These are phyloP conservation scores for Kodamaea suecica DNA, from an alignment of 1,139 yeast species.

Conservation along the genomic window DNA sequence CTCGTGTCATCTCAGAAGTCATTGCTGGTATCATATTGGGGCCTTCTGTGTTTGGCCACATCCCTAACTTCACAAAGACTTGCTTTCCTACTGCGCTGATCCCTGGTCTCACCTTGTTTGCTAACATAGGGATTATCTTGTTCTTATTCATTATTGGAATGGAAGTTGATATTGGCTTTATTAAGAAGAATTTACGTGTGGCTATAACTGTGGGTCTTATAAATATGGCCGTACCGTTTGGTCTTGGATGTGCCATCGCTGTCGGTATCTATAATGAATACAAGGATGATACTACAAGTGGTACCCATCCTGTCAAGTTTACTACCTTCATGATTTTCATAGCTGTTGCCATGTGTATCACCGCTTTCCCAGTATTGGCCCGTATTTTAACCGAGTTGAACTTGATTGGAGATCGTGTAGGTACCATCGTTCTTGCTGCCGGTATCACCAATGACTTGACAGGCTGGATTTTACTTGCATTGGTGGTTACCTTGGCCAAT, in stretches of 20 bases:
- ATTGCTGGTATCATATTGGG: slow-evolving; percentile 71
- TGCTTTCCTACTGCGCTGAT: slow-evolving; percentile 64
- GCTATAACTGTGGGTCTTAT: slow-evolving; percentile 67
- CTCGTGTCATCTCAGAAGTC: slow-evolving; percentile 76
- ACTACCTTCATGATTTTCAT: slow-evolving; percentile 76
- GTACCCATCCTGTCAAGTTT: slow-evolving; percentile 42
- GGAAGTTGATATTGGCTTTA: slow-evolving; percentile 68
- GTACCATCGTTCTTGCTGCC: slow-evolving; percentile 76
- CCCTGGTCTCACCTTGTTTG: slow-evolving; percentile 61
- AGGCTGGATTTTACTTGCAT: slow-evolving; percentile 80
- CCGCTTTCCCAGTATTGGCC: slow-evolving; percentile 82
- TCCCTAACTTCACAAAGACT: slow-evolving; percentile 59
- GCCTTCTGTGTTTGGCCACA: slow-evolving; percentile 65
- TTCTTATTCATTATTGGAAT: slow-evolving; percentile 73
- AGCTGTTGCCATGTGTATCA: slow-evolving; percentile 77
- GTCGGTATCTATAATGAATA: slow-evolving; percentile 63
- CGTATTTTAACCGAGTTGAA: slow-evolving; percentile 72
- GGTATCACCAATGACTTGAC: slow-evolving; percentile 75
- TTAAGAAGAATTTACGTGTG: slow-evolving; percentile 54
- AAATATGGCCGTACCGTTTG: slow-evolving; percentile 75
- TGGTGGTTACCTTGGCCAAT: slow-evolving; percentile 72
- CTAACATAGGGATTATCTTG: slow-evolving; percentile 69
- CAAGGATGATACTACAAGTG: slow-evolving; percentile 22
- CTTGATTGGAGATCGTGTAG: slow-evolving; percentile 68
- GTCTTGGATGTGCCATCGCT: slow-evolving; percentile 69